phyloP scores from a whole-genome alignment of 495 filamentous ascomycete species.

The Lophiotrema nucula region DNA sequence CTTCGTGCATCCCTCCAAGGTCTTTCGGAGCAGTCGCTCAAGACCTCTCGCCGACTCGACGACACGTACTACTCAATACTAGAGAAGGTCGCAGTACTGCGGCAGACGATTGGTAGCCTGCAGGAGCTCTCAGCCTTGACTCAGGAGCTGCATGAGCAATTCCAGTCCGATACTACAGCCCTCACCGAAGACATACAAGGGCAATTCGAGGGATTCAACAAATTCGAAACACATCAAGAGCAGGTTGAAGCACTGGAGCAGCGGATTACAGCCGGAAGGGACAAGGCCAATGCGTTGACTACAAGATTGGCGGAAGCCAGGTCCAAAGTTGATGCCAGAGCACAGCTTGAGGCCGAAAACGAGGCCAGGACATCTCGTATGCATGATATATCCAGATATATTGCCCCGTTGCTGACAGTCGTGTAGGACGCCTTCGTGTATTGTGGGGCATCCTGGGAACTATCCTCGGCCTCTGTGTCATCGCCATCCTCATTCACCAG shows the following conservation, averaged over 20 bases:
- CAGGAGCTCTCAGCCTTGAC: conserved; percentile 67
- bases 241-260: conserved; percentile 64
- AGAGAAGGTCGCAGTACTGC: conserved; percentile 69
- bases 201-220: conserved; percentile 63
- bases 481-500: conserved; percentile 20
- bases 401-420: not conserved
- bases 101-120: conserved; percentile 64
- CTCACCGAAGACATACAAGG: conserved; percentile 61
- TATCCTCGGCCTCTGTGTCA: conserved; percentile 8
- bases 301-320: conserved; percentile 64
- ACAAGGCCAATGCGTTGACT: conserved; percentile 63
- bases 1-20: conserved; percentile 38
- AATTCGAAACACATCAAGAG: conserved; percentile 68
- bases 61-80: conserved; percentile 82
- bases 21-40: conserved; percentile 45
- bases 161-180: conserved; percentile 59
- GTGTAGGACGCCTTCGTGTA: conserved; percentile 26
- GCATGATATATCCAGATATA: conserved; percentile 2
- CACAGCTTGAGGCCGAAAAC: conserved; percentile 69
- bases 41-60: conserved; percentile 72
- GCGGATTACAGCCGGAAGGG: conserved; percentile 62
- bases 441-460: conserved; percentile 30
- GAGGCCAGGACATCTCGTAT: conserved; percentile 59
- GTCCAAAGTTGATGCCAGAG: conserved; percentile 66
- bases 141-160: conserved; percentile 58